Evolutionary conservation across 2,329 filamentous ascomycete species (phyloP).

Genomic region (Fusarium udum): DNA sequence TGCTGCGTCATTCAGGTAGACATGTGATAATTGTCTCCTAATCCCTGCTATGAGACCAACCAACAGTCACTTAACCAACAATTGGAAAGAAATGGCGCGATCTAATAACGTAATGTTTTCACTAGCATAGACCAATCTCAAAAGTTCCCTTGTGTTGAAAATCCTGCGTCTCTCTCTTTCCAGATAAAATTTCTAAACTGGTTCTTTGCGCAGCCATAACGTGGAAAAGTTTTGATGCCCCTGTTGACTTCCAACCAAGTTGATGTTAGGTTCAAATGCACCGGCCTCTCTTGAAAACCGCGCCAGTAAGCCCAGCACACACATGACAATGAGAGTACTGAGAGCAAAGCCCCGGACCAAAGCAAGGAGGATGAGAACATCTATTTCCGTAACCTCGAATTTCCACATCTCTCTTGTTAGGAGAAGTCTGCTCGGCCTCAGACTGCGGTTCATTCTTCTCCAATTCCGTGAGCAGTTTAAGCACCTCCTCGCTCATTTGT

Average conservation of each 20-base stretch:
- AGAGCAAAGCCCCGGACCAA: background rate
- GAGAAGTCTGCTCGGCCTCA: rapidly evolving
- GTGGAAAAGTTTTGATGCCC: rapidly evolving
- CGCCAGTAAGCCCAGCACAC: background rate
- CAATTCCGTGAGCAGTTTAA: background rate
- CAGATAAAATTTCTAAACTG: rapidly evolving
- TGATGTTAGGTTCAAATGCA: background rate
- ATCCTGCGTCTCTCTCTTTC: no score
- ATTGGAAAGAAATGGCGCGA: rapidly evolving
- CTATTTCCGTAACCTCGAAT: background rate
- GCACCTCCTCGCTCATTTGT: rapidly evolving
- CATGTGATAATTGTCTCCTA: background rate
- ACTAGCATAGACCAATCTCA: background rate
- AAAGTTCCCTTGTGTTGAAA: background rate
- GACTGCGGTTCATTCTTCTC: rapidly evolving
- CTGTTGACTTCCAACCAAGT: rapidly evolving
- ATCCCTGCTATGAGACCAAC: background rate
- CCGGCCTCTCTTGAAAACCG: background rate
- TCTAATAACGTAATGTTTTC: background rate
- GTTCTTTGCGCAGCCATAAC: background rate
- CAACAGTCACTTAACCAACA: background rate
- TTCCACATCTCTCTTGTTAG: rapidly evolving
- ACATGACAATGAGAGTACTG: background rate
- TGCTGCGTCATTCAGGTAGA: background rate
- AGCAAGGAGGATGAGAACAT: background rate